Base-by-base conservation (phyloP, 768 basidiomycete genomes). In the Agaricus sinodeliciosus region DNA sequence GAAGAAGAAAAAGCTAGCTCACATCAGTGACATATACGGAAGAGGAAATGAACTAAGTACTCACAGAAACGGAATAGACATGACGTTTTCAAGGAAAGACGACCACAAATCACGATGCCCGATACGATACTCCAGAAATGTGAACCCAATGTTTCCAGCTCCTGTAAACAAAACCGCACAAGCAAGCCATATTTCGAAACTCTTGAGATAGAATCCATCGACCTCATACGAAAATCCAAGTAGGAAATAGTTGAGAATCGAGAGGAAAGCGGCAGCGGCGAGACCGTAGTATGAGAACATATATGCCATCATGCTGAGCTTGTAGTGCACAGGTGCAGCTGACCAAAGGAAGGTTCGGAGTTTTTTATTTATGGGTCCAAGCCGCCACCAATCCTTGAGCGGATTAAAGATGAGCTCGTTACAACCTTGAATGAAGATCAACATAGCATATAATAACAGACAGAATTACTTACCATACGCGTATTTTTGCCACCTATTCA, bases 401-500 rank as follows among this genome's bases (percentile, higher is more conserved):
- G 93, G 94, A 61, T 93, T 83, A 78, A 94, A 94, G 55, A 93
- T 78, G 45, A 94, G 75, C 67, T 87, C 86, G 61, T 81, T 84
- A 63, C 82, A 85, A 2, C 84, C 82, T 31, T 82, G 56, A n/a
- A 16, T 8, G 36, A 19, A 25, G 31, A 5, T 35, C 50, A 26
- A 49, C 36, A 31, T 35, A 57, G 37, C 28, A 56, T 0, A 48
- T 31, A 28, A 26, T 19, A 19, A 2, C 4, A 37, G 26, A 48
- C 35, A 41, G 44, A 54, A 4, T 1, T 7, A 60, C 67, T 51
- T 61, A 79, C 85, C 87, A 67, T 87, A 89, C 0, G 85, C 73
- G 56, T 90, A 90, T 63, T 94, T 95, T 57, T 94, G 90, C 93
- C 93, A 95, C 2, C 93, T 69, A 60, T 94, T 94, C 8, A 95